phyloP scores from a whole-genome alignment of 106 monocot genomes.

The Alisma plantagoaquatica region DNA sequence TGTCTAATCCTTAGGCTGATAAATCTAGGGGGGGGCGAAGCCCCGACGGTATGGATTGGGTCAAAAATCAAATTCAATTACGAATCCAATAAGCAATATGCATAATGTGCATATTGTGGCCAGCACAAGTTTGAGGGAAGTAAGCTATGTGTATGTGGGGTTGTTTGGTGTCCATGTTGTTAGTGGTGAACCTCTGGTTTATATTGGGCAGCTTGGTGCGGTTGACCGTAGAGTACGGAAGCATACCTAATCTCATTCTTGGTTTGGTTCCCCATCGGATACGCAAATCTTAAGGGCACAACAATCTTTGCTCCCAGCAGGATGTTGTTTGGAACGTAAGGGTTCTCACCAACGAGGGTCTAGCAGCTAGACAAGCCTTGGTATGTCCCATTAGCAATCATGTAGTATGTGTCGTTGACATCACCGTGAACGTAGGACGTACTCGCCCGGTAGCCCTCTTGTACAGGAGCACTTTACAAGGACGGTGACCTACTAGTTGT shows the following conservation, averaged over 20 bases:
- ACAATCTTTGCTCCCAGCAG: neutral
- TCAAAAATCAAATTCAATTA: no score
- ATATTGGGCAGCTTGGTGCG: no score
- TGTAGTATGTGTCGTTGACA: neutral
- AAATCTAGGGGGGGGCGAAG: no score
- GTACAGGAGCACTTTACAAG: constrained; percentile 15
- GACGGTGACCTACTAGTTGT: constrained; percentile 6
- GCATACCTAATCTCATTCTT: constrained; percentile 11
- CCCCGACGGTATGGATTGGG: no score
- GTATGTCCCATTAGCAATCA: neutral
- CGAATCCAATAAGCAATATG: no score
- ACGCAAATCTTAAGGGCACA: constrained; percentile 28
- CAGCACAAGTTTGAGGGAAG: no score
- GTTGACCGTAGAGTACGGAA: no score
- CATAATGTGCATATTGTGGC: no score
- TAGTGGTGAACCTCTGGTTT: no score
- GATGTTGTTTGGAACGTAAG: neutral
- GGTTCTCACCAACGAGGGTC: constrained; percentile 1
- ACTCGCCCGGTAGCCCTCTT: constrained; percentile 13
- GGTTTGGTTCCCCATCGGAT: constrained; percentile 13
- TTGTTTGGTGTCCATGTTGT: no score
- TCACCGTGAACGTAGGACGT: neutral
- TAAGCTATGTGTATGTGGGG: no score
- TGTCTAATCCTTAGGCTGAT: no score
- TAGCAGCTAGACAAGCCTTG: constrained; percentile 6